Conservation (phyloP, 345 rosid genomes). For the Citrus reticulata region DNA sequence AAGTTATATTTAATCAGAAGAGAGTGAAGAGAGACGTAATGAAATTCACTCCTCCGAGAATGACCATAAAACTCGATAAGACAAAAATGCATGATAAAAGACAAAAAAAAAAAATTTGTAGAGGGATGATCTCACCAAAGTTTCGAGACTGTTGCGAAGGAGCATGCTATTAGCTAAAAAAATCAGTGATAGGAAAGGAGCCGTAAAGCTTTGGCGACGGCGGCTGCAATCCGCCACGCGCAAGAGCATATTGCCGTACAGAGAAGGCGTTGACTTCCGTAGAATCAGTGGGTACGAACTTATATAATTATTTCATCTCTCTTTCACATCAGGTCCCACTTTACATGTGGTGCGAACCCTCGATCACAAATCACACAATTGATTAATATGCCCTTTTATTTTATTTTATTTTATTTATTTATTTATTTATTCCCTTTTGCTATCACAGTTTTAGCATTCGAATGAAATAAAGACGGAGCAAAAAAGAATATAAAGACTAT, state of each 20-base stretch:
- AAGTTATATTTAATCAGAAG: too few relatives aligned
- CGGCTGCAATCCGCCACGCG: conserved; percentile 4
- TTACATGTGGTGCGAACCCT: not conserved
- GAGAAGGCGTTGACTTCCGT: not conserved
- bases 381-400: not conserved
- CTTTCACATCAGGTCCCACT: not conserved
- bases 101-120: too few relatives aligned
- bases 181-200: not conserved
- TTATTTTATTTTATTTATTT: too few relatives aligned
- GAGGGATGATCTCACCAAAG: not conserved
- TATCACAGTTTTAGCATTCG: not conserved
- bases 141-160: not conserved
- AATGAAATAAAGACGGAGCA: not conserved
- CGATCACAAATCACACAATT: not conserved
- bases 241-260: conserved; percentile 1
- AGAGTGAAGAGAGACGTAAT: too few relatives aligned
- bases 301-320: not conserved
- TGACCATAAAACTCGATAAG: too few relatives aligned
- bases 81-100: too few relatives aligned
- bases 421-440: not conserved
- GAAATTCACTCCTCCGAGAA: too few relatives aligned
- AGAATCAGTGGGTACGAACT: not conserved
- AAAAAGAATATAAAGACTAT: not conserved
- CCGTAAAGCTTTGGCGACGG: not conserved
- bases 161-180: not conserved